A percentile compares a stretch with the other conserved stretches of the same genome.
These are phyloP conservation scores for Brassica balearica DNA, from an alignment of 441 rosid species.

Conservation along the genomic window DNA sequence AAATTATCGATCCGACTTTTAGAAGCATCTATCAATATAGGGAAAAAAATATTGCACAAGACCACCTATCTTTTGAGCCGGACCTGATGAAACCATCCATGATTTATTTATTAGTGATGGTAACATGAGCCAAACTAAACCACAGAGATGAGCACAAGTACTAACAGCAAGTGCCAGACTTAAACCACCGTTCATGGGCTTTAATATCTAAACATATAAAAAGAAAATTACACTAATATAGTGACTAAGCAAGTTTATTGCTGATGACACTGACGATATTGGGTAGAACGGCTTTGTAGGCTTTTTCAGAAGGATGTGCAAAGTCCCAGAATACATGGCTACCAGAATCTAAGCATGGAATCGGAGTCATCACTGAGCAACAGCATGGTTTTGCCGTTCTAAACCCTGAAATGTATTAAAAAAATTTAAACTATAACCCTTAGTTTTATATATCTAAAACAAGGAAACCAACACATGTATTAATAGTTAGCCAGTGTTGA, in stretches of 20 bases:
- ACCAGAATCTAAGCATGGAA: constrained; percentile 27
- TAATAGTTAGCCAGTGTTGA: background rate
- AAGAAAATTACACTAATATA: background rate
- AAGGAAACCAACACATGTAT: background rate
- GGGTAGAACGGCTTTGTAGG: constrained; percentile 21
- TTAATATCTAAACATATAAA: background rate
- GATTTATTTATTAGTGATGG: background rate
- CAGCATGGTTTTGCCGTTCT: constrained; percentile 24
- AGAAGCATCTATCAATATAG: background rate
- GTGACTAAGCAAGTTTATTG: constrained; percentile 22
- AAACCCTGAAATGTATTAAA: constrained; percentile 20
- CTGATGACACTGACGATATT: constrained; percentile 14
- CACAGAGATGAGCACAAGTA: background rate
- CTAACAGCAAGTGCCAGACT: background rate
- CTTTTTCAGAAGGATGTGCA: constrained; percentile 40
- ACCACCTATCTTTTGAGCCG: background rate
- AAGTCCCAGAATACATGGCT: constrained; percentile 38
- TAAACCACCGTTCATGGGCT: background rate
- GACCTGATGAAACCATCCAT: background rate
- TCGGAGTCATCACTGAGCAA: constrained; percentile 27
- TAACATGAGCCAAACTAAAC: constrained; percentile 10
- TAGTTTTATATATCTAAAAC: background rate
- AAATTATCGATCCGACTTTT: constrained; percentile 1
- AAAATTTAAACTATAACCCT: constrained; percentile 3
- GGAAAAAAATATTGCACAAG: background rate